Conservation (phyloP, 257 asterid genomes). For the Cordia subcordata region DNA sequence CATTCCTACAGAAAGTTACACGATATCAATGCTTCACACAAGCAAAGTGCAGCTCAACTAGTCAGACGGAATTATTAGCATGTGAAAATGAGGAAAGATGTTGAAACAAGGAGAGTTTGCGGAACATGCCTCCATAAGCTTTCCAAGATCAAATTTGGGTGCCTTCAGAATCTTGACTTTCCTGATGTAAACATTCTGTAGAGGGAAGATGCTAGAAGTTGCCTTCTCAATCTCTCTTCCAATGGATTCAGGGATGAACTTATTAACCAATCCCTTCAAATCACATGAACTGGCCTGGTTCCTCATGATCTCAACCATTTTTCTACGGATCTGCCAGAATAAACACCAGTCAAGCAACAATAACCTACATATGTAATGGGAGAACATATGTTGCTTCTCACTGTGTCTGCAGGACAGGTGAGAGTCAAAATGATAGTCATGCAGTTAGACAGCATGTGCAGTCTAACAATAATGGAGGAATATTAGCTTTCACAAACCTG, state of each 20-base stretch:
- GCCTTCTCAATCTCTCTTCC: conserved; percentile 70
- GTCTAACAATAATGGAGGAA: too few relatives aligned
- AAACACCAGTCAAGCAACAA: conserved; percentile 8
- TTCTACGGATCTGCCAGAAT: conserved; percentile 42
- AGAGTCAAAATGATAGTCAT: too few relatives aligned
- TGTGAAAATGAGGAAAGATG: neutral
- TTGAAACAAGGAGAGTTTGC: neutral
- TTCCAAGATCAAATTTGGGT: conserved; percentile 62
- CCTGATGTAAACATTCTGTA: conserved; percentile 57
- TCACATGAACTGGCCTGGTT: conserved; percentile 55
- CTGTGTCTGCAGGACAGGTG: too few relatives aligned
- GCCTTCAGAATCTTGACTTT: conserved; percentile 67
- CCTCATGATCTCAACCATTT: conserved; percentile 59
- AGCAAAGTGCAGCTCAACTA: neutral
- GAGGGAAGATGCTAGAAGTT: conserved; percentile 53
- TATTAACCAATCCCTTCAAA: conserved; percentile 53
- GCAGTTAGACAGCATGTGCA: too few relatives aligned
- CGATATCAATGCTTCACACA: neutral
- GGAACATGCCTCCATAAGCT: conserved; percentile 49
- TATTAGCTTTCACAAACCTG: conserved; percentile 28
- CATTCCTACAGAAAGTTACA: too few relatives aligned
- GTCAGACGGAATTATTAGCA: neutral
- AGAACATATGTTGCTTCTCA: too few relatives aligned
- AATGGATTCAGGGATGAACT: conserved; percentile 59
- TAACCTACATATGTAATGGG: neutral